Percentiles rank a stretch among this genome's conserved stretches.
These are phyloP conservation scores for Malus hybrid DNA, from an alignment of 331 rosid species.

Conservation along the genomic window DNA sequence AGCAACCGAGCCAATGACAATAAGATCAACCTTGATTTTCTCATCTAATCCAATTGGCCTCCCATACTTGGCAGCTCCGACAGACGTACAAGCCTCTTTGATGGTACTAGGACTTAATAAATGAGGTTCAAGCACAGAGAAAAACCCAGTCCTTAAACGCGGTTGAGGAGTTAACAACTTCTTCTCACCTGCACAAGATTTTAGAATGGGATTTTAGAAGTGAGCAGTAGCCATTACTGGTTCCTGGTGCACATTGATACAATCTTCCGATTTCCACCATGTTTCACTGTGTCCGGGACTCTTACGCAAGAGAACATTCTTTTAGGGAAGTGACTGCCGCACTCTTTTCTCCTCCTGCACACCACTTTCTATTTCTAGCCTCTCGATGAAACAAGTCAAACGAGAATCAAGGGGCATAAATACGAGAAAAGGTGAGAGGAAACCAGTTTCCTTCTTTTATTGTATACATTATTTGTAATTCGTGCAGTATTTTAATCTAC, in stretches of 20 bases:
- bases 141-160: constrained; percentile 82
- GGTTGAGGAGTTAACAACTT: constrained; percentile 90
- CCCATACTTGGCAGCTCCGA: constrained; percentile 82
- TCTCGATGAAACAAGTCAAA: too few species aligned
- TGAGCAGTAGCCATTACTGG: not conserved
- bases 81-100: constrained; percentile 70
- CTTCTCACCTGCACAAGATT: constrained; percentile 49
- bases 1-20: constrained; percentile 88
- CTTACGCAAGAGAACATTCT: not conserved
- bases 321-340: too few species aligned
- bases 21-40: constrained; percentile 76
- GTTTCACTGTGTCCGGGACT: not conserved
- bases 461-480: too few species aligned
- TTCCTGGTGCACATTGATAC: not conserved
- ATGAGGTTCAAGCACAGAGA: constrained; percentile 55
- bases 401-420: too few species aligned
- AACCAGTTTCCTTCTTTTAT: too few species aligned
- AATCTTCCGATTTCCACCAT: not conserved
- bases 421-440: too few species aligned
- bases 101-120: constrained; percentile 38
- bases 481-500: too few species aligned
- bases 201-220: not conserved
- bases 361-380: too few species aligned
- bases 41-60: constrained; percentile 76
- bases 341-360: too few species aligned